These are phyloP conservation scores for Heritiera littoralis DNA, from an alignment of 345 rosid genomes.

Conservation along the genomic window DNA sequence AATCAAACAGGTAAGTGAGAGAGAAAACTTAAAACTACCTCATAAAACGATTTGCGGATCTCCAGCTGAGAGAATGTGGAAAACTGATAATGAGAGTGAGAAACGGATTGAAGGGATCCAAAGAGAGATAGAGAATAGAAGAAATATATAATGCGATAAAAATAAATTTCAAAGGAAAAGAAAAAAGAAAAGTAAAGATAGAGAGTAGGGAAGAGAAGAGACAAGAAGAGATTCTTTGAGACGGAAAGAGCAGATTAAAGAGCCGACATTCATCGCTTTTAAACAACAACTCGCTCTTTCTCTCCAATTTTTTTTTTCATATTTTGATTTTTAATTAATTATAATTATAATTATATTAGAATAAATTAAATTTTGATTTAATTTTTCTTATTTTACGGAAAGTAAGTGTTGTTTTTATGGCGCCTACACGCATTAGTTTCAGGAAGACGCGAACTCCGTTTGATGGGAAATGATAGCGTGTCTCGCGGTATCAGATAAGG, in stretches of 20 bases:
- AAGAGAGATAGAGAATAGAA: background rate
- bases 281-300: background rate
- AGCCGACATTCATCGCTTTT: constrained; percentile 42
- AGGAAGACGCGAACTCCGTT: constrained; percentile 28
- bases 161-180: background rate
- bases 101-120: constrained; percentile 24
- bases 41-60: constrained; percentile 18
- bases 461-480: constrained; percentile 30
- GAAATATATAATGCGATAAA: background rate
- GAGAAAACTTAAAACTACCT: constrained; percentile 3
- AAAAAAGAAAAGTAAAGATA: background rate
- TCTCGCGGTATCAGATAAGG: constrained; percentile 19
- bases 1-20: constrained; percentile 20
- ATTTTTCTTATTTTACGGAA: no score
- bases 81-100: constrained; percentile 25
- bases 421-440: background rate
- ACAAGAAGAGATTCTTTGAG: constrained; percentile 4
- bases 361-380: background rate
- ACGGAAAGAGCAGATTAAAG: constrained; percentile 20
- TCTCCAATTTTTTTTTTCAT: background rate
- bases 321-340: no score
- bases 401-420: no score
- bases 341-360: background rate
- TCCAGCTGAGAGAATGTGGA: background rate
- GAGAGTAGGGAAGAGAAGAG: constrained; percentile 16